These are phyloP conservation scores for Beauveria bassiana DNA, from an alignment of 2,329 filamentous ascomycete genomes.

Conservation along the genomic window DNA sequence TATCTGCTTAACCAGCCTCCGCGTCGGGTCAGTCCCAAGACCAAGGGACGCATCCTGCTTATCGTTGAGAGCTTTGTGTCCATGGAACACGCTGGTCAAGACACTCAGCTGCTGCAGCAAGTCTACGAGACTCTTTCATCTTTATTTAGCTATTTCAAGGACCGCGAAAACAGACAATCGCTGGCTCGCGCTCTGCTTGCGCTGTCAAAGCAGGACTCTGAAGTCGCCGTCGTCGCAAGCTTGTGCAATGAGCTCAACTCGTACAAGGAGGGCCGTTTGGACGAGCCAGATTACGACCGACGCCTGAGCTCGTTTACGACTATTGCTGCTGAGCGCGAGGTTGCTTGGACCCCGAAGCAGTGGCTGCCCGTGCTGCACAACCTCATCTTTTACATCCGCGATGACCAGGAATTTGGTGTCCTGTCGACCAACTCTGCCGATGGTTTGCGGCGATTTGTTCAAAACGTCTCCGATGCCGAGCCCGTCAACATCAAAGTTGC, in stretches of 20 bases:
- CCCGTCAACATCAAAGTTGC: conserved; percentile 31
- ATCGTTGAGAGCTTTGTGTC: conserved; percentile 77
- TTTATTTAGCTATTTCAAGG: conserved; percentile 85
- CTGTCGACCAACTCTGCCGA: conserved; percentile 73
- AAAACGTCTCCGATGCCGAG: conserved; percentile 43
- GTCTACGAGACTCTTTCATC: conserved; percentile 70
- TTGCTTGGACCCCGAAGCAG: conserved; percentile 57
- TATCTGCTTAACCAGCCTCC: conserved; percentile 81
- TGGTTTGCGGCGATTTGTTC: conserved; percentile 69
- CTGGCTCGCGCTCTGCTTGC: conserved; percentile 66
- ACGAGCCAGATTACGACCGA: conserved; percentile 81
- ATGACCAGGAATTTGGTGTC: conserved; percentile 83
- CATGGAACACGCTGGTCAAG: conserved; percentile 39
- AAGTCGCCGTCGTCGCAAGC: conserved; percentile 54
- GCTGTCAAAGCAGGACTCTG: conserved; percentile 57
- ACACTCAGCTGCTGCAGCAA: conserved; percentile 44
- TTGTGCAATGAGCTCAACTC: conserved; percentile 79
- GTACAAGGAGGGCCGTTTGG: conserved; percentile 61
- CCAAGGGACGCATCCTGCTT: conserved; percentile 72
- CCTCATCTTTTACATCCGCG: conserved; percentile 75
- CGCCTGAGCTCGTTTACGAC: conserved; percentile 68
- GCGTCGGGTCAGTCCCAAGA: conserved; percentile 70
- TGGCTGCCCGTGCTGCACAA: conserved; percentile 89
- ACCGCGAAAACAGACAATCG: conserved; percentile 65
- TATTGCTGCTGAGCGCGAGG: conserved; percentile 58